A percentile compares a stretch with the other conserved stretches of the same genome.
Evolutionary conservation across 164 flowering plant species (phyloP).

Genomic region (Stephania cephalantha): DNA sequence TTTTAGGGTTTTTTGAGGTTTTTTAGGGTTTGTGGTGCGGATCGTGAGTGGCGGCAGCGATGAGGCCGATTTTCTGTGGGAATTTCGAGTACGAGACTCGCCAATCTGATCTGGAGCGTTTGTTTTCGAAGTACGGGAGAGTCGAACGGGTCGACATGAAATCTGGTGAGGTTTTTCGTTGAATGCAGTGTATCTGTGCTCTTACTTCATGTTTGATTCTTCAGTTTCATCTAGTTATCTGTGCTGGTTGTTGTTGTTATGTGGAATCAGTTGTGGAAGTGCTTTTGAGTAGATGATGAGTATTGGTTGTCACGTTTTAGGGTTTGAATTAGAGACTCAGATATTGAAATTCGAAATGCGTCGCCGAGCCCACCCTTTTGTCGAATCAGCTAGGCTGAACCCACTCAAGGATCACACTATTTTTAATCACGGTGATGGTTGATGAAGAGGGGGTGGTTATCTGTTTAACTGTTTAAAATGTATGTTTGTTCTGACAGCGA

Average conservation of each 20-base stretch:
- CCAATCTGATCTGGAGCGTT: conserved; percentile 64
- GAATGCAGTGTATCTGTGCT: neutral
- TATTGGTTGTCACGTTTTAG: no score
- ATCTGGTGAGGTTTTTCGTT: conserved; percentile 44
- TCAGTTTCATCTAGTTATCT: neutral
- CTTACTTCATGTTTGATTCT: neutral
- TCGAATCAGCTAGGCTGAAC: no score
- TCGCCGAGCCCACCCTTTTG: no score
- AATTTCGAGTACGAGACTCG: conserved; percentile 78
- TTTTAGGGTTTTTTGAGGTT: neutral
- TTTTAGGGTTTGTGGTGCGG: conserved; percentile 6
- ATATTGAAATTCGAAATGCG: no score
- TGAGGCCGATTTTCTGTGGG: conserved; percentile 80
- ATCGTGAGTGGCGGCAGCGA: conserved; percentile 15
- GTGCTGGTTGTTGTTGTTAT: neutral
- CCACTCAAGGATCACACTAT: no score
- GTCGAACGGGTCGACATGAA: conserved; percentile 84
- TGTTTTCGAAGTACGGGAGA: conserved; percentile 62
- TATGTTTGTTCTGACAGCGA: no score
- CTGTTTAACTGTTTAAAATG: no score
- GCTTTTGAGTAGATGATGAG: no score
- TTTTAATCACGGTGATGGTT: no score
- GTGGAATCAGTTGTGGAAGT: neutral
- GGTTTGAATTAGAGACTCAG: no score
- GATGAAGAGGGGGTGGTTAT: no score